phyloP scores from a whole-genome alignment of 2,329 filamentous ascomycete species.

The Cordyceps pruinosa region DNA sequence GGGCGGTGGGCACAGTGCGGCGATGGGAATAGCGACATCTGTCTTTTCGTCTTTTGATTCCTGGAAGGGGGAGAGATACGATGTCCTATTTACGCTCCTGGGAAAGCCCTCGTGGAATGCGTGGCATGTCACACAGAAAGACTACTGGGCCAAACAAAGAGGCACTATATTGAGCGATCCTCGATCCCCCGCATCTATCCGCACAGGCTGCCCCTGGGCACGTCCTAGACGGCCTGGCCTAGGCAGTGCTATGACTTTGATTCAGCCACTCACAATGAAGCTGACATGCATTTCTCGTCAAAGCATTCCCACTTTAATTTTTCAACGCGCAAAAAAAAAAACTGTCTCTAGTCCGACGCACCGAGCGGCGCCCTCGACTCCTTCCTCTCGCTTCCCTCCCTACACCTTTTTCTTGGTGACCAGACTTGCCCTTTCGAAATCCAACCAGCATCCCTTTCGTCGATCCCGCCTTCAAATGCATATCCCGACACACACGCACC shows the following conservation, averaged over 20 bases:
- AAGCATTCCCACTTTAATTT: neutral
- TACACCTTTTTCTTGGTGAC: constrained; percentile 26
- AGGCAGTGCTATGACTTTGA: too few species aligned
- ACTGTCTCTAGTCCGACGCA: constrained; percentile 1
- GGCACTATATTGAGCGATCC: too few species aligned
- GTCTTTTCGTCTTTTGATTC: too few species aligned
- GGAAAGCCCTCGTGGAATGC: too few species aligned
- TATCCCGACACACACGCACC: constrained; percentile 41
- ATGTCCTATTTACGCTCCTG: too few species aligned
- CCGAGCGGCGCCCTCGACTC: neutral
- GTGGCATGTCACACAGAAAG: too few species aligned
- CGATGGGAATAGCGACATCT: too few species aligned
- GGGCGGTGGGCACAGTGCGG: too few species aligned
- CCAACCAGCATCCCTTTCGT: neutral
- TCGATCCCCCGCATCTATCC: too few species aligned
- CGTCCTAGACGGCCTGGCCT: neutral
- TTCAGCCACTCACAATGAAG: constrained; percentile 9
- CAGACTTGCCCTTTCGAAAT: neutral
- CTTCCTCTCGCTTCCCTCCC: constrained; percentile 12
- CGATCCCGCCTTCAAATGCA: constrained; percentile 43
- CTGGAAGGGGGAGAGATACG: too few species aligned
- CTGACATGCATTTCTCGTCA: constrained; percentile 8
- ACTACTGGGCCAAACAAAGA: too few species aligned
- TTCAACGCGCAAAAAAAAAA: neutral
- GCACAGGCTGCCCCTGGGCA: too few species aligned